phyloP scores from a whole-genome alignment of 768 basidiomycete species.

The Mycena sanguinolenta region DNA sequence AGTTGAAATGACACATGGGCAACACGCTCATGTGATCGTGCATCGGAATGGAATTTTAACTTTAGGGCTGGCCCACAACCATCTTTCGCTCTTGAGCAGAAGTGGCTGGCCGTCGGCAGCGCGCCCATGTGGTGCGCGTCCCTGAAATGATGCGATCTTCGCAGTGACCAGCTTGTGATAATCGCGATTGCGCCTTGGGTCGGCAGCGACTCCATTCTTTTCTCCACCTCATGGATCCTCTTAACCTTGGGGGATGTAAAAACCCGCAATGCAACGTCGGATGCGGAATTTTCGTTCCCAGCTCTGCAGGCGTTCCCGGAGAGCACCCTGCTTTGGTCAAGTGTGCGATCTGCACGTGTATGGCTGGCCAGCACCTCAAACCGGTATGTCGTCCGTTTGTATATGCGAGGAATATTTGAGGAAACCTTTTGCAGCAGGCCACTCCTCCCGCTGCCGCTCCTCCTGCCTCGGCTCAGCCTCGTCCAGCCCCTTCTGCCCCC shows the following conservation, averaged over 20 bases:
- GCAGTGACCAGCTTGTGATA: too few species aligned
- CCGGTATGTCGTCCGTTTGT: not conserved
- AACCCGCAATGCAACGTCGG: not conserved
- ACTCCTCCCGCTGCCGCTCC: not conserved
- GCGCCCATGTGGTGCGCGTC: not conserved
- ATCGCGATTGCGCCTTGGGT: not conserved
- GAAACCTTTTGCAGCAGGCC: too few species aligned
- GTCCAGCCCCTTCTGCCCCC: not conserved
- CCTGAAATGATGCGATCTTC: too few species aligned
- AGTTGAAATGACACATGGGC: too few species aligned
- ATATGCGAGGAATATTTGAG: too few species aligned
- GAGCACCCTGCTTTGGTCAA: not conserved
- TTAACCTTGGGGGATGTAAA: not conserved
- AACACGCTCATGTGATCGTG: too few species aligned
- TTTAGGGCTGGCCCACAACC: too few species aligned
- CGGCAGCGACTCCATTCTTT: not conserved
- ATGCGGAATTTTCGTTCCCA: slow-evolving; percentile 7
- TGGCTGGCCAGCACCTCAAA: slow-evolving; percentile 5
- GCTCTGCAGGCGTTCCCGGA: not conserved
- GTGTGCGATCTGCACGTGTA: not conserved
- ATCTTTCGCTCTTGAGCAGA: too few species aligned
- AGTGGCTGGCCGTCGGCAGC: too few species aligned
- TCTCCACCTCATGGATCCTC: too few species aligned
- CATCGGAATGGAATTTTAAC: too few species aligned
- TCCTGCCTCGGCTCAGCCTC: too few species aligned